phyloP scores from a whole-genome alignment of 495 filamentous ascomycete genomes.

The Talaromyces adpressus region DNA sequence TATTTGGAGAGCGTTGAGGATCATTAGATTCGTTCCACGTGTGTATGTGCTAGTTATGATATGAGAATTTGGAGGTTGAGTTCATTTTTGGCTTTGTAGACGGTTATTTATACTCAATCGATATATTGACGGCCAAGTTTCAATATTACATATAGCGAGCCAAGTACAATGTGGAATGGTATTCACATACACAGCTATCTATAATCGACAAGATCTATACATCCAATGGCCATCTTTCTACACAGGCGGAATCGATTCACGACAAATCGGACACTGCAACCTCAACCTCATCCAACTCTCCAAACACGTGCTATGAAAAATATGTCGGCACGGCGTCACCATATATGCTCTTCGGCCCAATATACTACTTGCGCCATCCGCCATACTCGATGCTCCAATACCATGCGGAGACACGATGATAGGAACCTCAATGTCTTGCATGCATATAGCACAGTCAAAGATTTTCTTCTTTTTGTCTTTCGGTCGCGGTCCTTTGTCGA shows the following conservation, averaged over 20 bases:
- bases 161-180: not conserved
- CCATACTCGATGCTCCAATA: conserved; percentile 36
- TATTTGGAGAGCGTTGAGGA: conserved; percentile 68
- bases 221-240: conserved; percentile 25
- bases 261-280: conserved; percentile 91
- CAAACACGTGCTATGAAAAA: conserved; percentile 88
- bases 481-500: conserved; percentile 28
- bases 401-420: conserved; percentile 56
- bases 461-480: conserved; percentile 49
- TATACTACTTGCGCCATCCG: conserved; percentile 58
- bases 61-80: not conserved
- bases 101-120: not conserved
- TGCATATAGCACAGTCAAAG: conserved; percentile 93
- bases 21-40: conserved; percentile 14
- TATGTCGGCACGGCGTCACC: conserved; percentile 95
- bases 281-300: conserved; percentile 95
- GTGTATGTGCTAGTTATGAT: not conserved
- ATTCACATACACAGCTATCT: not conserved
- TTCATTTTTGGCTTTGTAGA: not conserved
- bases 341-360: conserved; percentile 80
- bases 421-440: conserved; percentile 83
- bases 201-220: not conserved
- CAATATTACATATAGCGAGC: not conserved
- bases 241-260: conserved; percentile 79
- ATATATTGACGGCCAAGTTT: not conserved